Percentiles rank a stretch among this genome's conserved stretches.
These are phyloP conservation scores for Pythium aristosporum DNA, from an alignment of 352 stramenopile genomes.

Conservation along the genomic window DNA sequence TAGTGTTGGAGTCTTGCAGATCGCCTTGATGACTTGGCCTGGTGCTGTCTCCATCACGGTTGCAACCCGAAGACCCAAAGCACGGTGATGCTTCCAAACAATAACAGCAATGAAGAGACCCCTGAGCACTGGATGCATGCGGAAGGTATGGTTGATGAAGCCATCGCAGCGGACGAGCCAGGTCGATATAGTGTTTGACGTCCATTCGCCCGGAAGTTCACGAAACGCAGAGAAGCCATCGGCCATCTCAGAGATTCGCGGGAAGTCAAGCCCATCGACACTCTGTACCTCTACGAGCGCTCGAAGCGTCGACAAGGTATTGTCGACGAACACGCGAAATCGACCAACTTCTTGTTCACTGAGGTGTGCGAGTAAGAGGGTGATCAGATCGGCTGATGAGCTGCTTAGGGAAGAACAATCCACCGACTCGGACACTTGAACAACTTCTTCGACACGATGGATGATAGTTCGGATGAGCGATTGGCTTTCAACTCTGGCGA, in stretches of 20 bases:
- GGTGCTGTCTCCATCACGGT: conserved; percentile 11
- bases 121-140: not conserved
- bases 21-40: conserved; percentile 8
- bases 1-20: not conserved
- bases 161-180: conserved; percentile 16
- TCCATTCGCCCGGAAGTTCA: conserved; percentile 1
- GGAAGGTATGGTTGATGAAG: conserved; percentile 11
- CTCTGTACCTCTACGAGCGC: not conserved
- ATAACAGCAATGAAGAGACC: conserved; percentile 9
- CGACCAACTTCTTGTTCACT: conserved; percentile 22
- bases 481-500: conserved; percentile 22
- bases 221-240: conserved; percentile 7
- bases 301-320: conserved; percentile 1
- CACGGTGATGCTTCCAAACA: conserved; percentile 22
- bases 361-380: conserved; percentile 17
- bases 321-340: conserved; percentile 16
- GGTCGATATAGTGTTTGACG: not conserved
- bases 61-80: conserved; percentile 12
- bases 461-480: conserved; percentile 24
- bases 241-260: conserved; percentile 13
- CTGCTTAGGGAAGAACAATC: not conserved
- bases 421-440: conserved; percentile 10
- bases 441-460: conserved; percentile 24
- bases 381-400: not conserved
- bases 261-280: not conserved